Percentiles rank a stretch among this genome's conserved stretches.
Conservation (phyloP, 768 basidiomycete genomes). For the Trametes elegans region DNA sequence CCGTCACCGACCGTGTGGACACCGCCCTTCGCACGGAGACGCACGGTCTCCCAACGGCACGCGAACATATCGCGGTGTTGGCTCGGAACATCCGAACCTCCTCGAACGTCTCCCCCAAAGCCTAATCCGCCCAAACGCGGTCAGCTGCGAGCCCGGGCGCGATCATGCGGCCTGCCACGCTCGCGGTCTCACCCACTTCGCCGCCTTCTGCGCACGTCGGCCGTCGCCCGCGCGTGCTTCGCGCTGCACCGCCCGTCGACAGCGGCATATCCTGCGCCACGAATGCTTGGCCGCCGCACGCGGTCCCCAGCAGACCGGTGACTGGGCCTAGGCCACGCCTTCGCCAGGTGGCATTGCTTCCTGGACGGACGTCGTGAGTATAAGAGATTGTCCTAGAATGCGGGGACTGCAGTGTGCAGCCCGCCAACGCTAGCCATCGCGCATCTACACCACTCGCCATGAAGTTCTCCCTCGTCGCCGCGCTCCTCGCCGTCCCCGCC, state of each 20-base stretch:
- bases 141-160: slow-evolving; percentile 7
- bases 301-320: neutral
- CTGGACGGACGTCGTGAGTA: neutral
- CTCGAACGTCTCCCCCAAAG: neutral
- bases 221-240: slow-evolving; percentile 2
- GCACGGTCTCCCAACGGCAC: neutral
- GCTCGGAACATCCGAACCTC: slow-evolving; percentile 8
- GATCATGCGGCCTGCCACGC: slow-evolving; percentile 10
- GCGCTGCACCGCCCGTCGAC: neutral
- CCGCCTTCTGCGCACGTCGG: slow-evolving; percentile 6
- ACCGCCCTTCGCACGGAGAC: neutral
- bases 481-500: slow-evolving; percentile 11
- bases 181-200: slow-evolving; percentile 4
- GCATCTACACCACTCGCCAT: neutral
- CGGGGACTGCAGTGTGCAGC: neutral
- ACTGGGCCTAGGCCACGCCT: neutral
- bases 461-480: slow-evolving; percentile 18
- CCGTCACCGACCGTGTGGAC: neutral
- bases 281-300: slow-evolving; percentile 1
- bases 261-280: slow-evolving; percentile 3
- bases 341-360: neutral
- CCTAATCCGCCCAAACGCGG: slow-evolving; percentile 1
- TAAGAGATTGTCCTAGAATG: neutral
- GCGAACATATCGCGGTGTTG: neutral
- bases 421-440: neutral